Evolutionary conservation across 2,329 filamentous ascomycete species (phyloP).

Genomic region (Thyridium curvatum): DNA sequence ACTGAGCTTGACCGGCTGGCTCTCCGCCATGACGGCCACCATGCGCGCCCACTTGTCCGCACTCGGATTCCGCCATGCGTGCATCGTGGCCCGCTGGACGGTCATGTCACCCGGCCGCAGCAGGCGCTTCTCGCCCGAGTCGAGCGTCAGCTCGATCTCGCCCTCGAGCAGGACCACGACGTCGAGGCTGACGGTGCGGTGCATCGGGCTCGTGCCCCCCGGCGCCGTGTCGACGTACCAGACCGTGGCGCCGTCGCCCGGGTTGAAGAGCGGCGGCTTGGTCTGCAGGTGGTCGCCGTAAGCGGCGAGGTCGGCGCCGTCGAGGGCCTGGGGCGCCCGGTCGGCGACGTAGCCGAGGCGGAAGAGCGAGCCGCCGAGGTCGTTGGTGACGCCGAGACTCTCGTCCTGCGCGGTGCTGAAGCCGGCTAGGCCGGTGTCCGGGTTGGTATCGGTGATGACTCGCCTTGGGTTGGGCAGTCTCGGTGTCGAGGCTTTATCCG

Average conservation of each 20-base stretch:
- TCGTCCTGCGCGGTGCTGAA: no score
- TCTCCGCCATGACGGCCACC: conserved; percentile 9
- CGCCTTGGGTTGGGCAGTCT: no score
- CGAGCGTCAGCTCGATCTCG: conserved; percentile 37
- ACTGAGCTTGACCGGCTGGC: no score
- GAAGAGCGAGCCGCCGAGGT: conserved; percentile 2
- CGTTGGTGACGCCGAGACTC: no score
- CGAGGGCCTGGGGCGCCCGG: conserved; percentile 5
- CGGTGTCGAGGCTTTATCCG: neutral
- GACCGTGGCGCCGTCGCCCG: conserved; percentile 26
- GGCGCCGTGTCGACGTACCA: conserved; percentile 41
- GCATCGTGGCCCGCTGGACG: conserved; percentile 40
- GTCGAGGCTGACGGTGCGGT: conserved; percentile 40
- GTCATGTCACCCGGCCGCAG: conserved; percentile 39
- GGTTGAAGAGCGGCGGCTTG: neutral
- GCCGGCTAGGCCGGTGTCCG: no score
- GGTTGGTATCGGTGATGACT: no score
- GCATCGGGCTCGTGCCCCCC: conserved; percentile 31
- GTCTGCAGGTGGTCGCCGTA: conserved; percentile 2
- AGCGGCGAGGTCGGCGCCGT: conserved; percentile 3
- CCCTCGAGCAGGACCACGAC: conserved; percentile 43
- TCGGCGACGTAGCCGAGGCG: conserved; percentile 7
- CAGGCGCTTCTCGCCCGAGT: conserved; percentile 31
- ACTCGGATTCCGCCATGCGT: conserved; percentile 36
- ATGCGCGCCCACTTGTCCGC: conserved; percentile 33